Conservation (phyloP, 176 grass and related monocot genomes). For the Oryza rufipogon region DNA sequence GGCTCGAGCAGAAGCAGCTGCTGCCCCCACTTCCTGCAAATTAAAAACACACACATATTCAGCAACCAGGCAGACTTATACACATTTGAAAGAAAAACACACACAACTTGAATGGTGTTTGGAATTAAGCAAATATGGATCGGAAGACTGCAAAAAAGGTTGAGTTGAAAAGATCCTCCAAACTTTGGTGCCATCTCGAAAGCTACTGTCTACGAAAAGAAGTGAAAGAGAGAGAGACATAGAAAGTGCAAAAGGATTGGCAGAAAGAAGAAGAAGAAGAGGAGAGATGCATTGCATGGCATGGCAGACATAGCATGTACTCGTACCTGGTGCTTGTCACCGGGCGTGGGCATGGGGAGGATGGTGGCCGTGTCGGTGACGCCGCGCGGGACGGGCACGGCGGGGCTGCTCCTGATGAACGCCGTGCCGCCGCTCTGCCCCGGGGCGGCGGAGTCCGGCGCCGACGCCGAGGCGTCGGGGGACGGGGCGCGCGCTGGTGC, state of each 20-base stretch:
- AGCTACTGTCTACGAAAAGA: background rate
- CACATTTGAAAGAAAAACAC: too few species aligned
- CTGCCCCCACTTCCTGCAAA: constrained; percentile 20
- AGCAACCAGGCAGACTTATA: background rate
- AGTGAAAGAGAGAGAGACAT: background rate
- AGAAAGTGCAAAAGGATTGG: background rate
- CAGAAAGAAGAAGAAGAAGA: background rate
- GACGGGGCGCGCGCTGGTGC: background rate
- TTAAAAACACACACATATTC: background rate
- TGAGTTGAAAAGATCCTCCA: background rate
- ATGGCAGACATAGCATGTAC: too few species aligned
- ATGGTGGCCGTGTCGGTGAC: constrained; percentile 86
- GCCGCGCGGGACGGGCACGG: constrained; percentile 75
- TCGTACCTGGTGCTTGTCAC: constrained; percentile 58
- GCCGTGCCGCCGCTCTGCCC: constrained; percentile 34
- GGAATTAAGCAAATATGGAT: background rate
- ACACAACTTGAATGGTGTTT: background rate
- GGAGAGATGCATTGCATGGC: constrained; percentile 15
- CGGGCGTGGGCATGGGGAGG: constrained; percentile 67
- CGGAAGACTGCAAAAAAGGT: background rate
- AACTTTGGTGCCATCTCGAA: background rate
- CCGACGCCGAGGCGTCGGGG: constrained; percentile 29
- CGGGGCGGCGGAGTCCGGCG: constrained; percentile 19
- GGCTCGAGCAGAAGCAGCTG: constrained; percentile 7
- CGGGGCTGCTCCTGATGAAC: constrained; percentile 80